Percentiles rank a stretch among this genome's conserved stretches.
These are phyloP conservation scores for Alnus glutinosa DNA, from an alignment of 306 rosid species.

Conservation along the genomic window DNA sequence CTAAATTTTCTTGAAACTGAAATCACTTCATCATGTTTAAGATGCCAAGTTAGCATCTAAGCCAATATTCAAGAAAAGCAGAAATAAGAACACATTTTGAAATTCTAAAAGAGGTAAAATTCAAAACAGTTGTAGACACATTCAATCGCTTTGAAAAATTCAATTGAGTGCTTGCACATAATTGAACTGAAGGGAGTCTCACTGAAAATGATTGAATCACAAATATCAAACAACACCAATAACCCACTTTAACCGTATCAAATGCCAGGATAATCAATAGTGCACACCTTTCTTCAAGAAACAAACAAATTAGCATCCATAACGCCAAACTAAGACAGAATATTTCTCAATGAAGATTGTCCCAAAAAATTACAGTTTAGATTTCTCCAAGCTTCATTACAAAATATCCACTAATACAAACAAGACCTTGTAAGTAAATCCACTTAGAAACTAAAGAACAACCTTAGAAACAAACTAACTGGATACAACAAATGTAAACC, in stretches of 20 bases:
- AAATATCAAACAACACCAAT: not conserved
- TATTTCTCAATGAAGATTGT: not conserved
- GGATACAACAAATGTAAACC: not conserved
- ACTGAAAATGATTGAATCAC: not conserved
- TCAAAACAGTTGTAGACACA: not conserved
- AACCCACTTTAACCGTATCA: too few relatives aligned
- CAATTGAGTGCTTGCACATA: not conserved
- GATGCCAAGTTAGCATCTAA: not conserved
- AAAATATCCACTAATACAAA: not conserved
- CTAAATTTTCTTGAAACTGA: not conserved
- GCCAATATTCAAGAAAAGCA: not conserved
- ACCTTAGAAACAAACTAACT: not conserved
- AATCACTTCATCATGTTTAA: not conserved
- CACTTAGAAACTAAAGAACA: not conserved
- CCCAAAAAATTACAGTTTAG: not conserved
- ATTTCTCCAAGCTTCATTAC: not conserved
- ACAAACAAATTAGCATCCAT: not conserved
- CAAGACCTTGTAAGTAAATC: not conserved
- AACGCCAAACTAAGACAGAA: not conserved
- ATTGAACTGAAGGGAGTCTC: not conserved
- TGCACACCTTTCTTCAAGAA: too few relatives aligned
- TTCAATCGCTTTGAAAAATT: not conserved
- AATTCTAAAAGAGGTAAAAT: not conserved
- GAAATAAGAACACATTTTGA: not conserved
- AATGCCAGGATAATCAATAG: too few relatives aligned